Evolutionary conservation across 805 yeast genomes (phyloP).

Genomic region (Saccharomycopsis vini): DNA sequence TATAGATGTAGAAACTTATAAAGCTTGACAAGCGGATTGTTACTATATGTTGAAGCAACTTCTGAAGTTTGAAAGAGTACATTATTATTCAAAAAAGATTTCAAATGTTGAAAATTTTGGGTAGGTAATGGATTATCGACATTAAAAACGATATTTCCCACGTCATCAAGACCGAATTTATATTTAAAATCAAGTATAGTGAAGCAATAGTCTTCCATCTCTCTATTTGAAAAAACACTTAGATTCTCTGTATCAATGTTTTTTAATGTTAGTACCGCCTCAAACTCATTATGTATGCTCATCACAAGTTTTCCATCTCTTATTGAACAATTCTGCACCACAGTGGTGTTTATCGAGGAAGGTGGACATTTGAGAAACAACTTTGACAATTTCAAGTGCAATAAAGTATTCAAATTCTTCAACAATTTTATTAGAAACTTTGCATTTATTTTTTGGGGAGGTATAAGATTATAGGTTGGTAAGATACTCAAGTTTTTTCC

Average conservation of each 20-base stretch:
- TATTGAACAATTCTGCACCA: slow-evolving; percentile 7
- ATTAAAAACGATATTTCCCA: slow-evolving; percentile 10
- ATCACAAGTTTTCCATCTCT: slow-evolving; percentile 16
- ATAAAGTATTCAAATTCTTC: slow-evolving; percentile 10
- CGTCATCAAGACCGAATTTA: slow-evolving; percentile 11
- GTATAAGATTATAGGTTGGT: slow-evolving; percentile 15
- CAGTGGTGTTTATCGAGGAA: background rate
- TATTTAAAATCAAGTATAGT: slow-evolving; percentile 11
- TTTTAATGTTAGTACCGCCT: slow-evolving; percentile 11
- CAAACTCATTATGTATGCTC: slow-evolving; percentile 12
- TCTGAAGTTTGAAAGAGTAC: slow-evolving; percentile 3
- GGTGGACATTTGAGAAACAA: slow-evolving; percentile 6
- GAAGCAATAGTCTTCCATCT: slow-evolving; percentile 8
- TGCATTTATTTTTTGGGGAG: background rate
- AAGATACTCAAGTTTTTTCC: slow-evolving; percentile 11
- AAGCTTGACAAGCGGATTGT: slow-evolving; percentile 9
- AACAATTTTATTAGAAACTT: slow-evolving; percentile 8
- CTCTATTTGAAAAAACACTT: slow-evolving; percentile 1
- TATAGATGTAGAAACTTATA: slow-evolving; percentile 15
- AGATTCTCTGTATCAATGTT: background rate
- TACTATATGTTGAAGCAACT: background rate
- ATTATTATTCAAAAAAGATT: slow-evolving; percentile 6
- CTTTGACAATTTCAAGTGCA: slow-evolving; percentile 14
- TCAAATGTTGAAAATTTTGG: slow-evolving; percentile 5
- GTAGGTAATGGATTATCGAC: slow-evolving; percentile 6